phyloP scores from a whole-genome alignment of 208 protist species.

The Trypanosoma rangeli region DNA sequence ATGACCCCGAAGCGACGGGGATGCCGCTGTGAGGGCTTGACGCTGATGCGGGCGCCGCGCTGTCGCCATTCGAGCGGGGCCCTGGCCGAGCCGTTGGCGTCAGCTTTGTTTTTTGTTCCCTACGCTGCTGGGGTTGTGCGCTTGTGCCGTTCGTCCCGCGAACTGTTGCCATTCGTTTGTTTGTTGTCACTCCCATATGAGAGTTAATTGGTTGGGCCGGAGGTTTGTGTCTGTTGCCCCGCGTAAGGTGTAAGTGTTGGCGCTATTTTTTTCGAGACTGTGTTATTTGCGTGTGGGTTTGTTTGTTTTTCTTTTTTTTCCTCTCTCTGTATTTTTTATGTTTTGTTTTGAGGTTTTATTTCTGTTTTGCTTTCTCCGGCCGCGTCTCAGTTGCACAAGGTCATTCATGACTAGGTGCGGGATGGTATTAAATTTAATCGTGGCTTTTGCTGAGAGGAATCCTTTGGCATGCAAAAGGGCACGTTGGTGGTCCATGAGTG shows the following conservation, averaged over 20 bases:
- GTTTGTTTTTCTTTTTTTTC: slow-evolving; percentile 7
- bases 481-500: slow-evolving; percentile 53
- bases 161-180: background rate
- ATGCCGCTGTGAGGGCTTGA: background rate
- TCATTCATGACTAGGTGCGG: slow-evolving; percentile 58
- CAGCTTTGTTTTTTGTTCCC: too few species aligned
- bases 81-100: too few species aligned
- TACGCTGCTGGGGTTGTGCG: background rate
- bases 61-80: too few species aligned
- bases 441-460: slow-evolving; percentile 48
- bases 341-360: slow-evolving; percentile 1
- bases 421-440: slow-evolving; percentile 67
- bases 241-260: too few species aligned
- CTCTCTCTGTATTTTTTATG: background rate
- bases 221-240: too few species aligned
- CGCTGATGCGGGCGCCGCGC: background rate
- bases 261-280: background rate
- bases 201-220: too few species aligned
- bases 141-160: background rate
- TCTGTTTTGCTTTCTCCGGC: slow-evolving; percentile 1
- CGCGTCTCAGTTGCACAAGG: slow-evolving; percentile 29
- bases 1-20: background rate
- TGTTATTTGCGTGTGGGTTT: too few species aligned
- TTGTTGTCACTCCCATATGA: slow-evolving; percentile 1
- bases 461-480: slow-evolving; percentile 65